A percentile compares a stretch with the other conserved stretches of the same genome.
Conservation (phyloP, 257 asterid genomes). For the Solanum gandarillasii region DNA sequence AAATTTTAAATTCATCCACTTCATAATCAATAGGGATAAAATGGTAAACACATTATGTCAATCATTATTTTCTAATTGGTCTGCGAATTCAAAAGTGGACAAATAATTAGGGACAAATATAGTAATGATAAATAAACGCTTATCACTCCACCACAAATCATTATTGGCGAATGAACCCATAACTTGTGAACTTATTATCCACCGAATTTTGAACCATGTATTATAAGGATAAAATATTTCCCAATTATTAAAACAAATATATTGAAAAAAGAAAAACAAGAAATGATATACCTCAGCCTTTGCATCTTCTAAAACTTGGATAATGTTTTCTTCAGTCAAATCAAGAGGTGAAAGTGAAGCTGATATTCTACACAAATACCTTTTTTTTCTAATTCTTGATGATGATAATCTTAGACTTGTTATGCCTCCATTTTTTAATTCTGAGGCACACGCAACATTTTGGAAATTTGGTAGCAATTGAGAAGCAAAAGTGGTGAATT, state of each 20-base stretch:
- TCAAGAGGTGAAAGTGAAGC: constrained; percentile 50
- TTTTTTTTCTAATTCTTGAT: not conserved
- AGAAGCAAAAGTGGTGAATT: not conserved
- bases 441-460: not conserved
- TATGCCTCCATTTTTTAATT: constrained; percentile 11
- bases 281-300: constrained; percentile 40
- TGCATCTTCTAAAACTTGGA: constrained; percentile 54
- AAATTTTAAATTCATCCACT: too few species aligned
- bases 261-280: not conserved
- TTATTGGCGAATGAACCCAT: not conserved
- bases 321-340: constrained; percentile 74
- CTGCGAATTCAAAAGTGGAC: too few species aligned
- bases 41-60: too few species aligned
- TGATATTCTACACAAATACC: constrained; percentile 14
- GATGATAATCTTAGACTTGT: constrained; percentile 6
- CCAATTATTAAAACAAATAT: not conserved
- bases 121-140: not conserved
- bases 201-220: not conserved
- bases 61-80: too few species aligned
- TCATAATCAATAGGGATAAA: too few species aligned
- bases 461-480: constrained; percentile 3
- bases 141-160: not conserved
- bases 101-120: too few species aligned
- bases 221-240: not conserved
- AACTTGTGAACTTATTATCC: not conserved